A percentile compares a stretch with the other conserved stretches of the same genome.
Conservation (phyloP, 108 stramenopile species). For the Skeletonema grethae region DNA sequence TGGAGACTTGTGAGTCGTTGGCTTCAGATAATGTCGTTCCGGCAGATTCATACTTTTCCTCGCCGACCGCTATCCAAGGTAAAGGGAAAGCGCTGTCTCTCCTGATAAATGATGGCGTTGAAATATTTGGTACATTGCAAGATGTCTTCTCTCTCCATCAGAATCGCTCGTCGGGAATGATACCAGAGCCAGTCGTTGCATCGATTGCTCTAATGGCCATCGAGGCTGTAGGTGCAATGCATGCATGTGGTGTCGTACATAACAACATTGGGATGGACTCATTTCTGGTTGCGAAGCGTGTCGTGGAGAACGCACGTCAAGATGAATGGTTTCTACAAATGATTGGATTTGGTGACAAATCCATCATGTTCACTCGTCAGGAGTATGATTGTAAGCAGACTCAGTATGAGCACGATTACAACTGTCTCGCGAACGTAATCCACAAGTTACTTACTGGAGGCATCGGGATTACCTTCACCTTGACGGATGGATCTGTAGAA, state of each 20-base stretch:
- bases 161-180: constrained; percentile 37
- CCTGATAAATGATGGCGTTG: background rate
- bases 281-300: constrained; percentile 32
- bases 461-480: constrained; percentile 27
- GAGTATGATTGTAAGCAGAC: constrained; percentile 12
- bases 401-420: constrained; percentile 45
- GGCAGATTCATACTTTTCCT: constrained; percentile 20
- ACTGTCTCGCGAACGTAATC: constrained; percentile 44
- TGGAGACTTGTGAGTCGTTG: constrained; percentile 5
- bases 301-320: background rate
- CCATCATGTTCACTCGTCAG: constrained; percentile 25
- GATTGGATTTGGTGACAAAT: constrained; percentile 43
- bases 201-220: constrained; percentile 28
- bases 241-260: constrained; percentile 37
- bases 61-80: constrained; percentile 18
- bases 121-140: constrained; percentile 46
- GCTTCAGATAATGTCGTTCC: background rate
- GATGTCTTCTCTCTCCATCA: constrained; percentile 44
- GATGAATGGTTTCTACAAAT: constrained; percentile 37
- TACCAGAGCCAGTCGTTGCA: constrained; percentile 42
- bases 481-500: constrained; percentile 24
- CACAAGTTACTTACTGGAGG: constrained; percentile 42
- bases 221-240: constrained; percentile 45
- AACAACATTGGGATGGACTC: constrained; percentile 46
- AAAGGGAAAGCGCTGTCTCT: constrained; percentile 7